Percentiles rank a stretch among this genome's conserved stretches.
phyloP scores from a whole-genome alignment of 2,329 filamentous ascomycete species.

The Pseudocercospora pini-densiflorae region DNA sequence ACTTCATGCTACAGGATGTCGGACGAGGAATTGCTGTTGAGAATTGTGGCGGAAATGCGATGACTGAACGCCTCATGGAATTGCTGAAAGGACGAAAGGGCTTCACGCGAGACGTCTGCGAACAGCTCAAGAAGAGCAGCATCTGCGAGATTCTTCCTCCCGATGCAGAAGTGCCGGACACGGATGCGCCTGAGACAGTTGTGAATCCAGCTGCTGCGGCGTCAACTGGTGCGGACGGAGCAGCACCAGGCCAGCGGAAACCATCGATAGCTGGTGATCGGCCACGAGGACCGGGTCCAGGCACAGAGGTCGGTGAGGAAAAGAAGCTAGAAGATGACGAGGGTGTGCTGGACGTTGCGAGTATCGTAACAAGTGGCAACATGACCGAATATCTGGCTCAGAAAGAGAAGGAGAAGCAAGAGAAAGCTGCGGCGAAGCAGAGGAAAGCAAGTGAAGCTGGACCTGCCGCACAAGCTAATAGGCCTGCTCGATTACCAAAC shows the following conservation, averaged over 20 bases:
- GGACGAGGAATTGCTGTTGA: conserved; percentile 64
- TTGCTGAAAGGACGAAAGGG: conserved; percentile 62
- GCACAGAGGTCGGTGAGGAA: conserved; percentile 59
- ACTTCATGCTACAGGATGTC: conserved; percentile 75
- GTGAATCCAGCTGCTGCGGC: conserved; percentile 61
- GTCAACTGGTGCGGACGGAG: conserved; percentile 58
- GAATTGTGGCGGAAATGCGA: conserved; percentile 82
- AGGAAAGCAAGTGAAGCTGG: conserved; percentile 53
- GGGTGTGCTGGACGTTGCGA: conserved; percentile 82
- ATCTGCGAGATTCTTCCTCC: conserved; percentile 66
- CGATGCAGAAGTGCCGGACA: conserved; percentile 58
- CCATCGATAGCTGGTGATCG: conserved; percentile 48
- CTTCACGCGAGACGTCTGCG: conserved; percentile 66
- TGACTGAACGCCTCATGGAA: conserved; percentile 74
- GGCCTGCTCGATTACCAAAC: conserved; percentile 69
- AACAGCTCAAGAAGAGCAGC: conserved; percentile 66
- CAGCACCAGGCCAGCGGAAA: conserved; percentile 47
- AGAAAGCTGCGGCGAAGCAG: conserved; percentile 61
- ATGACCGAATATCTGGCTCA: conserved; percentile 82
- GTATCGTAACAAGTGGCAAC: conserved; percentile 75
- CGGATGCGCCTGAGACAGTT: conserved; percentile 45
- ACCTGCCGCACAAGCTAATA: conserved; percentile 60
- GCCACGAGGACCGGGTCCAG: conserved; percentile 59
- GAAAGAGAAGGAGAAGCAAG: conserved; percentile 78
- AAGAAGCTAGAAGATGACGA: conserved; percentile 63